Evolutionary conservation across 2,329 filamentous ascomycete species (phyloP).

Genomic region (Lomentospora prolificans): DNA sequence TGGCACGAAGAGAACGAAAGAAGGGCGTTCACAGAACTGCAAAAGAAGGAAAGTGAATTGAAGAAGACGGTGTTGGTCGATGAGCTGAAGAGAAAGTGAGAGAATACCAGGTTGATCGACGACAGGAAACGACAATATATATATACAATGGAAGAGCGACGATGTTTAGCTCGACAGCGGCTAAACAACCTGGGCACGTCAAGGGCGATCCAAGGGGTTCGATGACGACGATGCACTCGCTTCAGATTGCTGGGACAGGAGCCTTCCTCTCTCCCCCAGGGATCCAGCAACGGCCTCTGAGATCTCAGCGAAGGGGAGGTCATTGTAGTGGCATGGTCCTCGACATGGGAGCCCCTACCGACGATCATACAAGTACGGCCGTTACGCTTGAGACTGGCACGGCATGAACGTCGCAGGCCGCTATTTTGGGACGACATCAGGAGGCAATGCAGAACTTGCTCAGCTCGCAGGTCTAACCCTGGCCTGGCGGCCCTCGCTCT

Average conservation of each 20-base stretch:
- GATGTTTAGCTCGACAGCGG: not conserved
- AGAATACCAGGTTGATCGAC: slow-evolving; percentile 4
- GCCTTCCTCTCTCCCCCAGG: not conserved
- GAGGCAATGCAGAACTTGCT: not conserved
- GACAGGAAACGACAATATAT: slow-evolving; percentile 4
- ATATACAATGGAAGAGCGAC: not conserved
- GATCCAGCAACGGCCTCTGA: too few relatives aligned
- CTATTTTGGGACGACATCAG: slow-evolving; percentile 5
- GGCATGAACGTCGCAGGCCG: slow-evolving; percentile 6
- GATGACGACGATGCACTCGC: not conserved
- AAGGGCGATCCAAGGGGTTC: slow-evolving; percentile 1
- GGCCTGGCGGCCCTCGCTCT: not conserved
- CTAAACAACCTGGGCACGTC: not conserved
- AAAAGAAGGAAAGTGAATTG: slow-evolving; percentile 19
- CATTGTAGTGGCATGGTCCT: not conserved
- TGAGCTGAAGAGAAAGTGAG: slow-evolving; percentile 9
- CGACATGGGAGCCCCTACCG: not conserved
- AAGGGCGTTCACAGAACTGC: slow-evolving; percentile 28
- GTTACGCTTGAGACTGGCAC: slow-evolving; percentile 6
- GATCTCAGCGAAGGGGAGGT: not conserved
- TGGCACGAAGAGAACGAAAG: slow-evolving; percentile 4
- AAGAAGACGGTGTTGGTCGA: slow-evolving; percentile 10
- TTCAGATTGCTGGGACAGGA: not conserved
- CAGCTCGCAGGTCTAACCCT: not conserved
- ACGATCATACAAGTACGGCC: slow-evolving; percentile 6